Percentiles rank a stretch among this genome's conserved stretches.
Conservation (phyloP, 2,329 filamentous ascomycete species). For the Pleoardoris graminearum region DNA sequence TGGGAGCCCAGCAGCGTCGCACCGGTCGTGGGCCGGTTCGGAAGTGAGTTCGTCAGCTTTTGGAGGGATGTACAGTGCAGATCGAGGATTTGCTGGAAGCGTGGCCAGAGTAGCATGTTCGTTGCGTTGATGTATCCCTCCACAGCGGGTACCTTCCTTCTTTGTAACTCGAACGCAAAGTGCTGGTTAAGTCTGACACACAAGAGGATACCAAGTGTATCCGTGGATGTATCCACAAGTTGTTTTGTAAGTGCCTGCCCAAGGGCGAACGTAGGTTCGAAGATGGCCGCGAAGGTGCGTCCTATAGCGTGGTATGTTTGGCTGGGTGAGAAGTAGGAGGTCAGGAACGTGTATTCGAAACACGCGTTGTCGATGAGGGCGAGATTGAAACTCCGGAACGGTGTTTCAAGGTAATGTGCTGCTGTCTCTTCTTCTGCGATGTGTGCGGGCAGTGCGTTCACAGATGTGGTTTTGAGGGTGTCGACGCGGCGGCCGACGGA, state of each 20-base stretch:
- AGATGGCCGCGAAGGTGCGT: slow-evolving; percentile 83
- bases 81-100: slow-evolving; percentile 93
- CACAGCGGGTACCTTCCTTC: slow-evolving; percentile 83
- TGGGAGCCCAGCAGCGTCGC: slow-evolving; percentile 45
- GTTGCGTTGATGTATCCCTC: slow-evolving; percentile 94
- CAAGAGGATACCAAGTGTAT: slow-evolving; percentile 85
- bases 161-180: slow-evolving; percentile 89
- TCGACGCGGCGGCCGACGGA: slow-evolving; percentile 86
- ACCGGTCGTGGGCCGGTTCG: slow-evolving; percentile 39
- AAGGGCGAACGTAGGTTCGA: slow-evolving; percentile 85
- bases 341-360: slow-evolving; percentile 92
- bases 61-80: slow-evolving; percentile 87
- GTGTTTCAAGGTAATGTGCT: slow-evolving; percentile 83
- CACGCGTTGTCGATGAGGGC: slow-evolving; percentile 92
- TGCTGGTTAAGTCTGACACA: slow-evolving; percentile 93
- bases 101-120: slow-evolving; percentile 94
- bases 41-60: slow-evolving; percentile 53
- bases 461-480: slow-evolving; percentile 72
- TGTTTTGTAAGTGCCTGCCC: slow-evolving; percentile 76
- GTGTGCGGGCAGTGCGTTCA: slow-evolving; percentile 80
- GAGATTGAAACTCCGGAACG: slow-evolving; percentile 93
- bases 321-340: slow-evolving; percentile 82
- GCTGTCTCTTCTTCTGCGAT: slow-evolving; percentile 87
- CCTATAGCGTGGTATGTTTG: slow-evolving; percentile 77
- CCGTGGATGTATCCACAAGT: slow-evolving; percentile 75